Evolutionary conservation across 2,329 filamentous ascomycete genomes (phyloP).

Genomic region (Ophiostoma sp.): DNA sequence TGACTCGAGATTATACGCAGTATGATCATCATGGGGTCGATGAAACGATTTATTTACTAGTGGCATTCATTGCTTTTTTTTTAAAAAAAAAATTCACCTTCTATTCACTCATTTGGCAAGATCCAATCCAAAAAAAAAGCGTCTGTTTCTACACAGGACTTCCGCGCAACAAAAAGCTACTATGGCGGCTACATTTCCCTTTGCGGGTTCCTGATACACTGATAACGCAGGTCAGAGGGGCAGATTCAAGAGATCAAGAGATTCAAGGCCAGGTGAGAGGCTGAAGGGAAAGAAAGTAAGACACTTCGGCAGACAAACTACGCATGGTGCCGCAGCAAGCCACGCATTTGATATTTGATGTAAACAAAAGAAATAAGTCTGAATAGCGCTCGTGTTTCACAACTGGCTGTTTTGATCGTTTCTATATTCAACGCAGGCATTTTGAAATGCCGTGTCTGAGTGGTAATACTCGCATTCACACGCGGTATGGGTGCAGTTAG

Average conservation of each 20-base stretch:
- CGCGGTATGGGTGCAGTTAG: too few species aligned
- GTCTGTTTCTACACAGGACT: neutral
- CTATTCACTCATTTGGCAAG: neutral
- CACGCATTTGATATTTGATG: neutral
- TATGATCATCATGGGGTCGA: neutral
- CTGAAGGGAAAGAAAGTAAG: neutral
- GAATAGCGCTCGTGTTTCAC: neutral
- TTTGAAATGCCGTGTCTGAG: neutral
- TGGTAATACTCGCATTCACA: too few species aligned
- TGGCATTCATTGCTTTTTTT: neutral
- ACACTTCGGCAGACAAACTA: neutral
- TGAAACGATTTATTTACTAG: neutral
- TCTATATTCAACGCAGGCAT: neutral
- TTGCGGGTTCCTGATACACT: neutral
- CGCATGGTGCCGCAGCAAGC: neutral
- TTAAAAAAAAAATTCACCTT: neutral
- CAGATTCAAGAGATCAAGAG: neutral
- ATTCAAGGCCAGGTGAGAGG: neutral
- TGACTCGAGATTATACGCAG: neutral
- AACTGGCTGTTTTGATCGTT: neutral
- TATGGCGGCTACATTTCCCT: neutral
- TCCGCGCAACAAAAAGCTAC: neutral
- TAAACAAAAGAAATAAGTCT: constrained; percentile 3
- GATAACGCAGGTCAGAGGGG: neutral
- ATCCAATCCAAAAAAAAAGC: neutral